Percentiles rank a stretch among this genome's conserved stretches.
Evolutionary conservation across 257 asterid genomes (phyloP).

Genomic region (Penstemon eatonii): DNA sequence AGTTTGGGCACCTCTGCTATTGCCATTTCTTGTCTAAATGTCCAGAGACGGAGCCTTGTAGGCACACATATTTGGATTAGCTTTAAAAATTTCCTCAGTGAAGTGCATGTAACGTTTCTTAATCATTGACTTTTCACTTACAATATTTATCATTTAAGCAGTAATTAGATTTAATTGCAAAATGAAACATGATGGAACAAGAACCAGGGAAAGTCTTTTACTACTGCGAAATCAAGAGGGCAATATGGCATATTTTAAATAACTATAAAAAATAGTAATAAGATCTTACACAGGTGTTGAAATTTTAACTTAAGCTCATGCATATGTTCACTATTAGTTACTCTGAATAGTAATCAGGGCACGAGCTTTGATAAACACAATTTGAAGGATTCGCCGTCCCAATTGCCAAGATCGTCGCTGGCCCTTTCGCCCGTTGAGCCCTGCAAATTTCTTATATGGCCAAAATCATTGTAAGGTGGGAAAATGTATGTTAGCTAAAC

Average conservation of each 20-base stretch:
- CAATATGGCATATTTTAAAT: too few relatives aligned
- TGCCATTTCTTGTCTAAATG: slow-evolving; percentile 1
- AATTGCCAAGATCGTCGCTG: slow-evolving; percentile 6
- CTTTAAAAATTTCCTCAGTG: slow-evolving; percentile 4
- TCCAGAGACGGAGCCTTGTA: slow-evolving; percentile 5
- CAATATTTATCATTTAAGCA: background rate
- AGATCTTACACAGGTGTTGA: slow-evolving; percentile 7
- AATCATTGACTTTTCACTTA: background rate
- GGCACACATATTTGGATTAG: slow-evolving; percentile 8
- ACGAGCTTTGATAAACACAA: slow-evolving; percentile 1
- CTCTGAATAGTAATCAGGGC: background rate
- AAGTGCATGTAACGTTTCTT: slow-evolving; percentile 20
- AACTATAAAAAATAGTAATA: background rate
- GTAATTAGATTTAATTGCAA: too few relatives aligned
- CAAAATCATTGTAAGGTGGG: background rate
- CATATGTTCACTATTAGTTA: slow-evolving; percentile 10
- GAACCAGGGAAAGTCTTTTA: too few relatives aligned
- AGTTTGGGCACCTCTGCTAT: slow-evolving; percentile 4
- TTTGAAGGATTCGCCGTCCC: slow-evolving; percentile 1
- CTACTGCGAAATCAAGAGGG: too few relatives aligned
- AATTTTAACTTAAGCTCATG: background rate
- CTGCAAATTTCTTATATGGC: background rate
- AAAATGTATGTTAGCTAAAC: too few relatives aligned
- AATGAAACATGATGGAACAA: too few relatives aligned
- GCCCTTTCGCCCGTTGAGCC: slow-evolving; percentile 7